phyloP scores from a whole-genome alignment of 1,284 basidiomycete species.

The Trichosporon inkin region DNA sequence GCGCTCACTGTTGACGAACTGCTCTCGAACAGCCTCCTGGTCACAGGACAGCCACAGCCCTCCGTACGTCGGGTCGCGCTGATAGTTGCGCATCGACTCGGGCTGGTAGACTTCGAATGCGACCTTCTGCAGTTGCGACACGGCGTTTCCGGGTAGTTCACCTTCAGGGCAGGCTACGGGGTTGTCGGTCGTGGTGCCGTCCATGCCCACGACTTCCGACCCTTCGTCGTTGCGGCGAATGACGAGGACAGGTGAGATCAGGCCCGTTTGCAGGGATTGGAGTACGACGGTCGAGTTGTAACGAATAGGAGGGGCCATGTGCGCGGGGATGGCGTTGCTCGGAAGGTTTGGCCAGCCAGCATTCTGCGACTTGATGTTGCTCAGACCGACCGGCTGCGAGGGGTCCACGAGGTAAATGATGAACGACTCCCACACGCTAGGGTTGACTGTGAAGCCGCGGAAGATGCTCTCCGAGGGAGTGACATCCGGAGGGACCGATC shows the following conservation, averaged over 20 bases:
- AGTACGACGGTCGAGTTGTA: conserved; percentile 95
- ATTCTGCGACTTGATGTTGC: conserved; percentile 67
- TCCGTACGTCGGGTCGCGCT: conserved; percentile 29
- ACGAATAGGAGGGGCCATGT: conserved; percentile 63
- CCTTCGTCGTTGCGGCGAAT: conserved; percentile 90
- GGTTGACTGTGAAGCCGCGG: conserved; percentile 51
- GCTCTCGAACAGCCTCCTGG: conserved; percentile 36
- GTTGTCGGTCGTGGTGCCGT: conserved; percentile 31
- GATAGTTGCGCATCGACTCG: conserved; percentile 21
- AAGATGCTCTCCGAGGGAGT: conserved; percentile 24
- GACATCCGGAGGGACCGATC: conserved; percentile 51
- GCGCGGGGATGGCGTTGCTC: conserved; percentile 67
- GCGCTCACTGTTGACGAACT: conserved; percentile 30
- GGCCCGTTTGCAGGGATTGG: conserved; percentile 88
- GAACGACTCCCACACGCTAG: conserved; percentile 66
- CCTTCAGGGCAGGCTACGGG: conserved; percentile 60
- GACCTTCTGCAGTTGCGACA: conserved; percentile 89
- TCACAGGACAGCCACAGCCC: conserved; percentile 45
- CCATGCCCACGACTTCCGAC: conserved; percentile 83
- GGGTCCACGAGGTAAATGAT: conserved; percentile 75
- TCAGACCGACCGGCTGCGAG: conserved; percentile 66
- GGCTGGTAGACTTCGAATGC: conserved; percentile 82
- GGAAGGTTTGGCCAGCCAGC: conserved; percentile 63
- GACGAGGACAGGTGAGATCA: conserved; percentile 86
- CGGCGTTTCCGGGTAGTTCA: conserved; percentile 86